A percentile compares a stretch with the other conserved stretches of the same genome.
phyloP scores from a whole-genome alignment of 179 eudicot species.

The Spergularia azorica region DNA sequence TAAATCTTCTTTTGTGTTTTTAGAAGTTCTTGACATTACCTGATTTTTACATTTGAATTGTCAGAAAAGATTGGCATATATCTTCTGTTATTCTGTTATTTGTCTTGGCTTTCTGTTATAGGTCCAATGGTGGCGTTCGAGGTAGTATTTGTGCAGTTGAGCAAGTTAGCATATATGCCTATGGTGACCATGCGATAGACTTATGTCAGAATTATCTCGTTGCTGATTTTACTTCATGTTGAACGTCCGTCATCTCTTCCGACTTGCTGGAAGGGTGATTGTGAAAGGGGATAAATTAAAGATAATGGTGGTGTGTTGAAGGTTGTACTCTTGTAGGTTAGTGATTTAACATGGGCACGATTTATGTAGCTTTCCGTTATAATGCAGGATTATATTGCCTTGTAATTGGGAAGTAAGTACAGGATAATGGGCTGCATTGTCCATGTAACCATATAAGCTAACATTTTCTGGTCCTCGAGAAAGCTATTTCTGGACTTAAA shows the following conservation, averaged over 20 bases:
- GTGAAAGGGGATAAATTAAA: not conserved
- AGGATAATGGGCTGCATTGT: not conserved
- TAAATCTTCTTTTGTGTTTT: not conserved
- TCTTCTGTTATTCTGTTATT: not conserved
- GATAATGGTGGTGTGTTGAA: not conserved
- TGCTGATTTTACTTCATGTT: not conserved
- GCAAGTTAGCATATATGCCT: not conserved
- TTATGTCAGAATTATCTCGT: not conserved
- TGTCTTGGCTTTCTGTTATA: not conserved
- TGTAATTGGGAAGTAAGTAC: not conserved
- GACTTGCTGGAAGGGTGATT: not conserved
- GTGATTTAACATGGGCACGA: not conserved
- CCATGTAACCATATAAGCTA: too few species aligned
- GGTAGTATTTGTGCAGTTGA: not conserved
- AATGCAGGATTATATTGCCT: not conserved
- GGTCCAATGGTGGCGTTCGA: not conserved
- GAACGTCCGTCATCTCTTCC: not conserved
- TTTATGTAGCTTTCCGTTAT: not conserved
- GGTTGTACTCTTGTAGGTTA: not conserved
- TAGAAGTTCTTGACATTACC: not conserved
- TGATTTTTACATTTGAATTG: not conserved
- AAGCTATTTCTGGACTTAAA: too few species aligned
- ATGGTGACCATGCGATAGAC: not conserved
- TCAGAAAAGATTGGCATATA: not conserved
- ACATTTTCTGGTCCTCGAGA: too few species aligned